Evolutionary conservation across 768 basidiomycete species (phyloP).

Genomic region (Boletus sp.): DNA sequence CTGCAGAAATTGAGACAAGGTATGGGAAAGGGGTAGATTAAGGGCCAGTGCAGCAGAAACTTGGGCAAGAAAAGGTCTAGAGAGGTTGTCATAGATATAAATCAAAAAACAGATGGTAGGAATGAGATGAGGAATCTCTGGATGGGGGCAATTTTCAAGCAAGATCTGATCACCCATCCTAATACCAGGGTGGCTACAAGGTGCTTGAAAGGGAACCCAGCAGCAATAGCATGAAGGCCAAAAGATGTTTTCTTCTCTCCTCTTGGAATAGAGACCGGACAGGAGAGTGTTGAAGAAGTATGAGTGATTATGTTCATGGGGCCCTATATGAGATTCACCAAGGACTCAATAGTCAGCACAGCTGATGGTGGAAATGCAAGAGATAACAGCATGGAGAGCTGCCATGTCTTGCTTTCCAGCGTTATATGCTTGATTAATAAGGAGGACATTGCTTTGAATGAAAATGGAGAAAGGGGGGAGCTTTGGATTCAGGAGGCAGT

Average conservation of each 20-base stretch:
- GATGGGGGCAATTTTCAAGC: neutral
- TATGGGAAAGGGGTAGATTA: neutral
- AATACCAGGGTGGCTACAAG: constrained; percentile 1
- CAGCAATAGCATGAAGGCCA: constrained; percentile 5
- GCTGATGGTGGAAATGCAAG: neutral
- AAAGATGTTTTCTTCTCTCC: neutral
- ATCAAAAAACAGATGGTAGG: neutral
- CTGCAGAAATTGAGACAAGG: neutral
- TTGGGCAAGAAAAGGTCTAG: neutral
- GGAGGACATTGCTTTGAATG: too few relatives aligned
- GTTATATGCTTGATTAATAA: neutral
- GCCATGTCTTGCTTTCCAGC: neutral
- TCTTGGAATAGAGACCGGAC: neutral
- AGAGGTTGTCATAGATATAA: neutral
- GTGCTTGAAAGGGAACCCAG: constrained; percentile 6
- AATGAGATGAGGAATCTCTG: neutral
- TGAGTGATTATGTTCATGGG: neutral
- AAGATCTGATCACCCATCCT: neutral
- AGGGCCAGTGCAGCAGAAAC: neutral
- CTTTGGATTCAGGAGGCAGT: too few relatives aligned
- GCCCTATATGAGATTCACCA: neutral
- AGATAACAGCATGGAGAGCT: neutral
- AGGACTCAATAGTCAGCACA: constrained; percentile 2
- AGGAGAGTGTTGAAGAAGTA: neutral
- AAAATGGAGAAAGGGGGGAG: too few relatives aligned